Evolutionary conservation across 2,329 filamentous ascomycete species (phyloP), one percentile per base, ranked within the genome.

Genomic region (Fusarium staphyleae): DNA sequence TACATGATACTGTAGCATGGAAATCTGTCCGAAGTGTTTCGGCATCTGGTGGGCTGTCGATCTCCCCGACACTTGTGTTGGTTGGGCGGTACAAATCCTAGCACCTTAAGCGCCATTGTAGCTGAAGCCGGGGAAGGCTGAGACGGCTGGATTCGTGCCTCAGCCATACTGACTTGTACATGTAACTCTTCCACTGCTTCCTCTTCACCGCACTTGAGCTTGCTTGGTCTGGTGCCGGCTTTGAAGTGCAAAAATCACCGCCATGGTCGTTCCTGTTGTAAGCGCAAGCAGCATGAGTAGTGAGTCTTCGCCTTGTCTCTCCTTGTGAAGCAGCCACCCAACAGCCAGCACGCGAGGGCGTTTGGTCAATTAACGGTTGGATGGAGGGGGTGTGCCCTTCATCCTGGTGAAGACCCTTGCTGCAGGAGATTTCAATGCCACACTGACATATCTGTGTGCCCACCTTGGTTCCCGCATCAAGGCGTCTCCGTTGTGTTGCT

Each of bases 371-470:
- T 49, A 18, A 45, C 12, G 39, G 26, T 48, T 40, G 44, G 45
- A 55, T 3, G 28, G 3, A 13, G n/a, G 36, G 46, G 33, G 55
- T 18, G 28, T 39, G 28, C 44, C 44, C 34, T 30, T 43, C 4
- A 46, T 49, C 57, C 37, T 41, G 49, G 45, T 26, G 40, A 39
- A 26, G 48, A 55, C 51, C 50, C 54, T 57, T 65, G 57, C 35
- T 48, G 50, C 44, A 57, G 37, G 40, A 28, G 14, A 59, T 48
- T 54, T 37, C 15, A 56, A 55, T 65, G 40, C 19, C 58, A 53
- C 48, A 50, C 48, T 40, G 32, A 39, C 51, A 57, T 46, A 22
- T 33, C 26, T 28, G 11, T 35, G 34, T 30, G 22, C 36, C 41
- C 41, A 44, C 19, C 43, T 44, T 61, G 49, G 59, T 34, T 44